phyloP scores from a whole-genome alignment of 768 basidiomycete species.

The Rhodosporidiobolus sp. region DNA sequence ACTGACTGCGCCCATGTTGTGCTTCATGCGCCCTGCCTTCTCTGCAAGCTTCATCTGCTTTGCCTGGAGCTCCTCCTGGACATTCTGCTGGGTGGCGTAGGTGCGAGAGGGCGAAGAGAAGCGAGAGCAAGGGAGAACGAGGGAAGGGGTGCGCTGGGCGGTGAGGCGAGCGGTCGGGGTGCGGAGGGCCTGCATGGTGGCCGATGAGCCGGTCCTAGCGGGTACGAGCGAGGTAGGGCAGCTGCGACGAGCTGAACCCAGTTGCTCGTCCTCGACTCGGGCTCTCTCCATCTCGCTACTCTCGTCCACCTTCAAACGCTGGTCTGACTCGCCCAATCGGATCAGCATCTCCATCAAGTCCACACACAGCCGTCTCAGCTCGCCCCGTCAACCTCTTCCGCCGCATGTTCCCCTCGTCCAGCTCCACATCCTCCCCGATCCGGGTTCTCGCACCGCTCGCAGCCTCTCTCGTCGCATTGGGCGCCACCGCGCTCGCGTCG shows the following conservation, averaged over 20 bases:
- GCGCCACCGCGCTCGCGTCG: background rate
- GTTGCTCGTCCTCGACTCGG: background rate
- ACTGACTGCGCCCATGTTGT: conserved; percentile 29
- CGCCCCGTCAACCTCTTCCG: too few relatives aligned
- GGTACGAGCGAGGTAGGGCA: background rate
- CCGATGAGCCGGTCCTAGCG: background rate
- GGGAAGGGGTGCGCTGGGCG: background rate
- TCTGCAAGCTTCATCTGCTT: conserved; percentile 33
- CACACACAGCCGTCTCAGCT: too few relatives aligned
- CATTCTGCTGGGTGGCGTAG: conserved; percentile 2
- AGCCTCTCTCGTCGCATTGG: background rate
- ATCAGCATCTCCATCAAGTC: too few relatives aligned
- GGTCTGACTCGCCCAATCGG: too few relatives aligned
- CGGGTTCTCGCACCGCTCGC: background rate
- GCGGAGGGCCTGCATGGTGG: background rate
- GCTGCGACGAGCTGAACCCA: background rate
- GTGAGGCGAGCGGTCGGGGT: background rate
- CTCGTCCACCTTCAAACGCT: background rate
- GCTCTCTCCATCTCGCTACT: background rate
- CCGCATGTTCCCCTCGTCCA: background rate
- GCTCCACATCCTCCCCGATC: background rate
- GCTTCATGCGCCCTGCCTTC: conserved; percentile 39
- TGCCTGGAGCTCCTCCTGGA: conserved; percentile 12
- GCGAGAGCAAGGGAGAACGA: background rate
- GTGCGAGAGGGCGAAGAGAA: conserved; percentile 1